These are phyloP conservation scores for Alternaria gaisen DNA, from an alignment of 2,329 filamentous ascomycete species.

Conservation along the genomic window DNA sequence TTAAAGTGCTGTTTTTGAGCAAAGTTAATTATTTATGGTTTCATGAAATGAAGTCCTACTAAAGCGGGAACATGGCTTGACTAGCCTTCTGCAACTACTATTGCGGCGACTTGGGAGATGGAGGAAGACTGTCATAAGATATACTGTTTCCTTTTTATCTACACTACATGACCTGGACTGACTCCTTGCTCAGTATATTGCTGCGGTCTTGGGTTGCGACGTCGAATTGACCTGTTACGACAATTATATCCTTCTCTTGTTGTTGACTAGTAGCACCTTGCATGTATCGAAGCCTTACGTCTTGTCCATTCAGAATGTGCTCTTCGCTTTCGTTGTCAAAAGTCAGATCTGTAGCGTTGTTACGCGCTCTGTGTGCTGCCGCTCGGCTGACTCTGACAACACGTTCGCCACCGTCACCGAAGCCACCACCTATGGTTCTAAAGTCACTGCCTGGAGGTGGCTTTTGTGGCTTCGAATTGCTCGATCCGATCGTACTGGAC, in stretches of 20 bases:
- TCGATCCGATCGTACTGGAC: background rate
- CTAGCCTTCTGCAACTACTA: no score
- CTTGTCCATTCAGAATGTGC: background rate
- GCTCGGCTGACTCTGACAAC: no score
- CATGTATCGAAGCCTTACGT: background rate
- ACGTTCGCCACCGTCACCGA: background rate
- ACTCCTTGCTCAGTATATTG: background rate
- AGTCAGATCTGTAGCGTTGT: background rate
- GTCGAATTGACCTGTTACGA: background rate
- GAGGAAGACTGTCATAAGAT: no score
- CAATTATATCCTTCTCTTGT: background rate
- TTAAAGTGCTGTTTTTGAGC: no score
- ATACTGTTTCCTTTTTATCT: no score
- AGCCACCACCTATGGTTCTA: background rate
- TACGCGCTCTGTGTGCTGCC: background rate
- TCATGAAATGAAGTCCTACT: no score
- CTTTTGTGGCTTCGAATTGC: background rate
- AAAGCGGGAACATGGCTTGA: no score
- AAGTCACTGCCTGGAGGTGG: background rate
- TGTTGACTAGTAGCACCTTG: background rate
- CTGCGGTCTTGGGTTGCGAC: background rate
- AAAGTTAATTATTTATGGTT: no score
- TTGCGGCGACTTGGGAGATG: no score
- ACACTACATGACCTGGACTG: background rate
- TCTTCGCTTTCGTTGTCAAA: conserved; percentile 1